Conservation (phyloP, 2,329 filamentous ascomycete species). For the Colletotrichum sp. region DNA sequence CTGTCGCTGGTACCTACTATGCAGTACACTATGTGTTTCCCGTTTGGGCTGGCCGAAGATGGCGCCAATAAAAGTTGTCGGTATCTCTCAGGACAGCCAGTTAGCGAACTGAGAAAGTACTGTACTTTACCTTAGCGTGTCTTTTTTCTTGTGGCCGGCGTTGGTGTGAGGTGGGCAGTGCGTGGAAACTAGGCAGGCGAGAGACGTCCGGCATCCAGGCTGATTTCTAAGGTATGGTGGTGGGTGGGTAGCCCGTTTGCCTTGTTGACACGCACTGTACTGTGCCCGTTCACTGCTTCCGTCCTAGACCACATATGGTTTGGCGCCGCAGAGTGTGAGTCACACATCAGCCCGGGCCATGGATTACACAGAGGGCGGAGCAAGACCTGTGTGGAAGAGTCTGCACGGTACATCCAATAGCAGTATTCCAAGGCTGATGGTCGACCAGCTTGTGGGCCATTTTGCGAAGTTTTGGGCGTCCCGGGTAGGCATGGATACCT, state of each 20-base stretch:
- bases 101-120: not conserved
- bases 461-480: not conserved
- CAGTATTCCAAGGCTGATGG: not conserved
- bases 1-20: not conserved
- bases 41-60: not conserved
- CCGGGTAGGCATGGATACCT: not conserved
- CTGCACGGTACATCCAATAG: conserved; percentile 19
- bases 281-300: not conserved
- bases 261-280: not conserved
- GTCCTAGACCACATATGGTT: not conserved
- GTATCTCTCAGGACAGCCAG: not conserved
- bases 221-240: not conserved
- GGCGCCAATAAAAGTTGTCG: not conserved
- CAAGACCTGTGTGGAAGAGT: not conserved
- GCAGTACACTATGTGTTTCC: not conserved
- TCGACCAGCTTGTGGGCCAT: not conserved
- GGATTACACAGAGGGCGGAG: not conserved
- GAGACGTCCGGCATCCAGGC: not conserved
- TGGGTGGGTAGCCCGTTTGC: not conserved
- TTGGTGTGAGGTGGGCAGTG: not conserved
- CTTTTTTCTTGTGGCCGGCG: not conserved
- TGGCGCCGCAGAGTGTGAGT: conserved; percentile 13
- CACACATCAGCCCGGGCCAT: not conserved
- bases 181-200: not conserved
- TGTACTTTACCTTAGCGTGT: not conserved